These are phyloP conservation scores for Plasmopara viticola DNA, from an alignment of 352 stramenopile genomes.

Conservation along the genomic window DNA sequence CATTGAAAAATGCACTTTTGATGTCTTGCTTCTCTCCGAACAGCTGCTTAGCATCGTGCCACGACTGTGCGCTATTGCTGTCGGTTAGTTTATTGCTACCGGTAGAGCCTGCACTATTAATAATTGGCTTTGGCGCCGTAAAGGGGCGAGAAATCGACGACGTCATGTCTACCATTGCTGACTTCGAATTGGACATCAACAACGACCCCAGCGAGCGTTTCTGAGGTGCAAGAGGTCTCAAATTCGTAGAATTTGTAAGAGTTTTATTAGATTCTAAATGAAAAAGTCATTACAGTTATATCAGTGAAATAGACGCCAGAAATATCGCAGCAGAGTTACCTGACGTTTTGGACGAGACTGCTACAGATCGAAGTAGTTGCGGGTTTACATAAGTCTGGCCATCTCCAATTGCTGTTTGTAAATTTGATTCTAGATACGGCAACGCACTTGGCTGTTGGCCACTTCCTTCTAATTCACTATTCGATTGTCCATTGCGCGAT, in stretches of 20 bases:
- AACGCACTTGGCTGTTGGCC: constrained; percentile 10
- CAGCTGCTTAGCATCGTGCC: constrained; percentile 28
- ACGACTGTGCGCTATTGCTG: constrained; percentile 21
- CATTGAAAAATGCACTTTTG: constrained; percentile 2
- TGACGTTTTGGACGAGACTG: constrained; percentile 4
- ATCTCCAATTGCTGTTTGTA: constrained; percentile 55
- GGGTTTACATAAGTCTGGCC: constrained; percentile 80
- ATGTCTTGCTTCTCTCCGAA: constrained; percentile 19
- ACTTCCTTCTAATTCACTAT: constrained; percentile 16
- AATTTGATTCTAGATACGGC: constrained; percentile 8
- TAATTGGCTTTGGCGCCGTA: constrained; percentile 24
- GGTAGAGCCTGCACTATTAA: constrained; percentile 1
- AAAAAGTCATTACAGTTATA: constrained; percentile 4
- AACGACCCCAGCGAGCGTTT: constrained; percentile 51
- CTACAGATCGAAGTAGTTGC: constrained; percentile 36
- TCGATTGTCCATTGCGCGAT: constrained; percentile 8
- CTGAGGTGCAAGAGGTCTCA: constrained; percentile 13
- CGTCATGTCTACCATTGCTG: constrained; percentile 54
- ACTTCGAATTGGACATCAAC: constrained; percentile 43
- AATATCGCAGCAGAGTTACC: constrained; percentile 15
- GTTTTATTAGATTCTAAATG: constrained; percentile 9
- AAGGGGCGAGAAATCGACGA: constrained; percentile 68
- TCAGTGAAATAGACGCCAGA: constrained; percentile 3
- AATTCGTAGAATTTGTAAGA: neutral
- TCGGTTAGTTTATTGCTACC: constrained; percentile 15